A percentile compares a stretch with the other conserved stretches of the same genome.
Conservation (phyloP, 2,329 filamentous ascomycete genomes). For the Aspergillus sp. region DNA sequence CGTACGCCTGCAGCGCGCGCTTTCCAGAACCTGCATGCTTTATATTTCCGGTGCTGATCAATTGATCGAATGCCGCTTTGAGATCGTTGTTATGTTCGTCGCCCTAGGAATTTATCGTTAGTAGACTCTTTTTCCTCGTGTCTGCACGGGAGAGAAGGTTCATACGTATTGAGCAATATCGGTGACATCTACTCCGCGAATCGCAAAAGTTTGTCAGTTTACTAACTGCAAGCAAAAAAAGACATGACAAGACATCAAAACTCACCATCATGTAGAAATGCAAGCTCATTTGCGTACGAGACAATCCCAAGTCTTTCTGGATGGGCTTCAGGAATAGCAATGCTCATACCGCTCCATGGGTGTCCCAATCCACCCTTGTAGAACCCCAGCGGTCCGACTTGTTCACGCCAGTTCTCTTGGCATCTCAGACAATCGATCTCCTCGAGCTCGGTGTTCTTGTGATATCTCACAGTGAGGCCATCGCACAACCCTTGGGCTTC, state of each 20-base stretch:
- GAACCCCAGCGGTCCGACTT: conserved; percentile 26
- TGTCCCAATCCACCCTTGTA: conserved; percentile 32
- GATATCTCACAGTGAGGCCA: conserved; percentile 26
- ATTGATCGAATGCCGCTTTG: not conserved
- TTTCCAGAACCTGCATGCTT: conserved; percentile 9
- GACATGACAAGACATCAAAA: not conserved
- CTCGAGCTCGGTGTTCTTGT: conserved; percentile 25
- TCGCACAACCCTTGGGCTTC: conserved; percentile 29
- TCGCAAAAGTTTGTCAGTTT: no score
- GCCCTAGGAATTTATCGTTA: not conserved
- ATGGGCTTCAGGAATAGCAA: conserved; percentile 38
- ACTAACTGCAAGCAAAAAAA: no score
- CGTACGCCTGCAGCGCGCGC: conserved; percentile 20
- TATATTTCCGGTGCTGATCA: not conserved
- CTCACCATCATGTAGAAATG: conserved; percentile 42
- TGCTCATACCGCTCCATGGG: conserved; percentile 29
- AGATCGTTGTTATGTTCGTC: not conserved
- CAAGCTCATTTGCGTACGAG: conserved; percentile 43
- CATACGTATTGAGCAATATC: not conserved
- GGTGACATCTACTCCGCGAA: not conserved
- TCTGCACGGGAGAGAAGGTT: no score
- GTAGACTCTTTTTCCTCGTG: not conserved
- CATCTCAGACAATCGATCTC: conserved; percentile 31
- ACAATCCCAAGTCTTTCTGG: conserved; percentile 42
- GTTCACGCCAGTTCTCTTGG: conserved; percentile 38